Evolutionary conservation across 1,139 yeast genomes (phyloP), one percentile per base, ranked within the genome.

Genomic region (Protomyces inouyei): DNA sequence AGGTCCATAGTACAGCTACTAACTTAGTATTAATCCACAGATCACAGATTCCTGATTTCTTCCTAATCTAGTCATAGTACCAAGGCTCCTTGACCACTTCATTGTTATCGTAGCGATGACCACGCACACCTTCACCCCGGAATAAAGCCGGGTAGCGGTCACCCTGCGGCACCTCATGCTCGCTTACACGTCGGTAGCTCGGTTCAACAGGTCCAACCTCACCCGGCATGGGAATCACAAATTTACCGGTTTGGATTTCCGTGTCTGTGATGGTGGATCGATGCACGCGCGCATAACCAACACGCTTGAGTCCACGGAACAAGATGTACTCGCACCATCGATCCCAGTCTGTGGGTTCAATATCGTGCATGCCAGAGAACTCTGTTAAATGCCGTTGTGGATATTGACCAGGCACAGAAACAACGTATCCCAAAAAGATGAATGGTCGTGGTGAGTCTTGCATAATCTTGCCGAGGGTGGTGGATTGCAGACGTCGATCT

Each of bases 301-400:
- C 85, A 75, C 97, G 87, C 75, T 85, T 87, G 76, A 93, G 78
- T 67, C 87, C 86, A 75, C 93, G 88, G 82, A 87, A 93, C 70
- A 93, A 78, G 68, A 93, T 91, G 76, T 93, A 93, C 77, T 93
- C 96, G 78, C 98, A 93, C 98, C 98, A 93, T 77, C 98, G 84
- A 74, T 93, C 98, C 87, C 95, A 89, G 74, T 93, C 98, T 10
- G 87, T 80, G 61, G 92, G 86, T 74, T 93, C 98, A 70, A 93
- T 91, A 75, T 93, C 98, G 71, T 86, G 84, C 93, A 93, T 89
- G 55, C 96, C 87, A 1, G 95, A 85, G 70, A 79, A 76, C 63
- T 87, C 87, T 71, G 96, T 86, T 18, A 92, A 96, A 75, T 90
- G 91, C 1, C 92, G 91, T 76, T 89, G 85, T 78, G 93, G 93